Conservation (phyloP, 2,329 filamentous ascomycete genomes). For the Bimuria novae-zelandiae region DNA sequence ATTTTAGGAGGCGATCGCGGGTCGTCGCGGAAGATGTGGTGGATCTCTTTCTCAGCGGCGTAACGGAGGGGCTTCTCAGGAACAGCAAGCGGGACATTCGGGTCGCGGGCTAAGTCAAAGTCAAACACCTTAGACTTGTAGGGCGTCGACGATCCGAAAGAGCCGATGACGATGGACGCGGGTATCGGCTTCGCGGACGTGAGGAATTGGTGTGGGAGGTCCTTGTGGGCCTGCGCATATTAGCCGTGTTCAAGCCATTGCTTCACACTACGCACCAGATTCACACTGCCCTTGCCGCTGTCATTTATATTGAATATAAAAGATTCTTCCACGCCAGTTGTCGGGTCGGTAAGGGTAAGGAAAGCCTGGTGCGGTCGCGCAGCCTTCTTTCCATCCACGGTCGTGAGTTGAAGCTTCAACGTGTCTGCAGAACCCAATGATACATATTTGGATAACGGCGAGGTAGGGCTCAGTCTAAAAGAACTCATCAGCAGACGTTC, state of each 20-base stretch:
- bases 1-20: constrained; percentile 79
- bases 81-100: constrained; percentile 62
- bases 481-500: no score
- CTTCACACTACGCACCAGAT: constrained; percentile 67
- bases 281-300: constrained; percentile 81
- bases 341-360: constrained; percentile 75
- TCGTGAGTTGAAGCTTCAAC: constrained; percentile 80
- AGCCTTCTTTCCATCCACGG: constrained; percentile 75
- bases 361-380: constrained; percentile 95
- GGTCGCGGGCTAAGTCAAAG: constrained; percentile 67
- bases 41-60: constrained; percentile 80
- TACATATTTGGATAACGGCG: constrained; percentile 66
- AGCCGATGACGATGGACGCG: constrained; percentile 83
- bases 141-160: constrained; percentile 75
- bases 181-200: constrained; percentile 68
- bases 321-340: constrained; percentile 80
- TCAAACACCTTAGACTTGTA: constrained; percentile 75
- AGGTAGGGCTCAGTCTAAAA: constrained; percentile 53
- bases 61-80: constrained; percentile 78
- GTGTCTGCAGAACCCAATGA: constrained; percentile 70
- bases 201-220: constrained; percentile 84
- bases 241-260: constrained; percentile 26
- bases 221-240: constrained; percentile 74
- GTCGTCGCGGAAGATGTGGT: constrained; percentile 85
- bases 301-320: constrained; percentile 85